Conservation (phyloP, 176 grass and related monocot species). For the Typha latifolia region DNA sequence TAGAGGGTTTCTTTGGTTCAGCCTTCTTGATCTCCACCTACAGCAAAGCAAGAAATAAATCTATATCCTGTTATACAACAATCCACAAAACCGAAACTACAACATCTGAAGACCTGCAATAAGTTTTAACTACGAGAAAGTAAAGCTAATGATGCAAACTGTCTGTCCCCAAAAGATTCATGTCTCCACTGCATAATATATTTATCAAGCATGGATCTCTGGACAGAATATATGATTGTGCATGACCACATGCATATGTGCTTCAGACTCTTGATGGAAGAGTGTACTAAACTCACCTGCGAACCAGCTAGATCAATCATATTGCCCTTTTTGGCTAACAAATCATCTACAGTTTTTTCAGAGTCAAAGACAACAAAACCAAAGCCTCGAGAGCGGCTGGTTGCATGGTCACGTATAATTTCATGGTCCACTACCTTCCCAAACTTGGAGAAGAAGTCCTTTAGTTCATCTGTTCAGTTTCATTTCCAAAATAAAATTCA, state of each 20-base stretch:
- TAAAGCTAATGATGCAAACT: neutral
- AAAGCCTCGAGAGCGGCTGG: constrained; percentile 66
- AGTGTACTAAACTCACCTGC: constrained; percentile 47
- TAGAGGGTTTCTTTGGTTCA: constrained; percentile 89
- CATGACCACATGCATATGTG: neutral
- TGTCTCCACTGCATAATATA: no score
- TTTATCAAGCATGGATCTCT: neutral
- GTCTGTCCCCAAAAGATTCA: no score
- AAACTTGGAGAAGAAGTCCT: constrained; percentile 75
- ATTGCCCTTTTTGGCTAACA: constrained; percentile 88
- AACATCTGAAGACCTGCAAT: constrained; percentile 21
- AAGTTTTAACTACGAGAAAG: constrained; percentile 3
- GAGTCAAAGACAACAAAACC: constrained; percentile 88
- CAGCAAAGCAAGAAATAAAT: constrained; percentile 56
- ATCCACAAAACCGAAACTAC: constrained; percentile 10
- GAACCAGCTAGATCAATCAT: constrained; percentile 87
- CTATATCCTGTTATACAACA: constrained; percentile 30
- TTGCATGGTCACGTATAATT: constrained; percentile 75
- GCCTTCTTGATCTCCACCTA: constrained; percentile 99
- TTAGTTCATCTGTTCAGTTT: constrained; percentile 68
- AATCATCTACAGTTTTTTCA: constrained; percentile 83
- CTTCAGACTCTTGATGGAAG: neutral
- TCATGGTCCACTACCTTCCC: constrained; percentile 73
- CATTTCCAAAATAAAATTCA: neutral
- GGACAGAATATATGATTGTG: neutral